phyloP scores from a whole-genome alignment of 768 basidiomycete genomes.

The Agaricus subrufescens region DNA sequence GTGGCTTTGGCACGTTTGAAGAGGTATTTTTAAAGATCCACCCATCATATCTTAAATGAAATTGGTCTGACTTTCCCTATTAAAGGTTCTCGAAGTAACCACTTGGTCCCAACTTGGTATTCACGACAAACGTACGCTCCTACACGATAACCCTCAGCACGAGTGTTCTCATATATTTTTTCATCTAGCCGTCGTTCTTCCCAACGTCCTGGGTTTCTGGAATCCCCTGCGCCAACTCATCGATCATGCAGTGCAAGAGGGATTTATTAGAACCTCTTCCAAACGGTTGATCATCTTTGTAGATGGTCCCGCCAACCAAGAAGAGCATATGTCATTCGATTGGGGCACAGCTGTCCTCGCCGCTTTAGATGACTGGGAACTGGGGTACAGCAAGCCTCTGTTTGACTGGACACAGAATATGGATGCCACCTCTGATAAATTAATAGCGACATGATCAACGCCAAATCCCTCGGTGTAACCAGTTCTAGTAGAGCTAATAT shows the following conservation, averaged over 20 bases:
- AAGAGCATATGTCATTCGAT: slow-evolving; percentile 57
- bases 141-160: neutral
- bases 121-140: slow-evolving; percentile 69
- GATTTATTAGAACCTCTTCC: slow-evolving; percentile 68
- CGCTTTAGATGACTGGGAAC: slow-evolving; percentile 60
- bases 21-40: slow-evolving; percentile 40
- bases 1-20: slow-evolving; percentile 94
- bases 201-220: slow-evolving; percentile 86
- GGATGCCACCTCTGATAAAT: slow-evolving; percentile 21
- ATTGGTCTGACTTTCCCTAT: too few species aligned
- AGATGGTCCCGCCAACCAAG: slow-evolving; percentile 56
- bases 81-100: slow-evolving; percentile 79
- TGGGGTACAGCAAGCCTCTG: slow-evolving; percentile 21
- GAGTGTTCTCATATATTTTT: neutral
- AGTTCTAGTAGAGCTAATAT: neutral
- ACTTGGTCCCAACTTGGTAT: slow-evolving; percentile 95
- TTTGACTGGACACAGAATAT: slow-evolving; percentile 48
- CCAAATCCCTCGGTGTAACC: neutral
- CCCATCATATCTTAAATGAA: too few species aligned
- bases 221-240: slow-evolving; percentile 78
- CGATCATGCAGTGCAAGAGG: slow-evolving; percentile 56
- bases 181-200: slow-evolving; percentile 64
- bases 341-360: slow-evolving; percentile 73
- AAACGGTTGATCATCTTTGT: slow-evolving; percentile 66
- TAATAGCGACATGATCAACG: slow-evolving; percentile 11